phyloP scores from a whole-genome alignment of 371 early-diverging fungal species.

The Mucor plumbeus region DNA sequence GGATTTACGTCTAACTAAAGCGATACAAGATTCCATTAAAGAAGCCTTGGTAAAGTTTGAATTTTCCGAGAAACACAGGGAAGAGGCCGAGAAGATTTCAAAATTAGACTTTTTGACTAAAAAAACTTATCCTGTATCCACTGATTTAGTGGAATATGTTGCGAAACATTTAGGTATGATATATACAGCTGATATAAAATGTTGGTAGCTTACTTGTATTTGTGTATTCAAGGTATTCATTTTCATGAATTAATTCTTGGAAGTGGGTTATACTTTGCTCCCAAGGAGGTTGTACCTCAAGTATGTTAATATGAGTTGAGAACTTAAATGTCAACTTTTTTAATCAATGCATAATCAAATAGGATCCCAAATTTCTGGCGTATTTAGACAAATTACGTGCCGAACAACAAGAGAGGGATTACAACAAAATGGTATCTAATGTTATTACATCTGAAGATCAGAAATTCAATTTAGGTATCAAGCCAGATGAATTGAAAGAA shows the following conservation, averaged over 20 bases:
- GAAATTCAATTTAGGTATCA: conserved; percentile 34
- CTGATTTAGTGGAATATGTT: conserved; percentile 29
- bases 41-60: conserved; percentile 16
- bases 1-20: conserved; percentile 35
- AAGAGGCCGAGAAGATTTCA: conserved; percentile 33
- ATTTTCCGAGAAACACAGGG: conserved; percentile 15
- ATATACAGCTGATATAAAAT: not conserved
- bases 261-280: conserved; percentile 35
- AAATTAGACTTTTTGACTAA: conserved; percentile 16
- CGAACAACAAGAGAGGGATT: conserved; percentile 41
- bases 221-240: conserved; percentile 15
- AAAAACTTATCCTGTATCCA: conserved; percentile 27
- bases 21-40: conserved; percentile 28
- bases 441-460: conserved; percentile 42
- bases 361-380: conserved; percentile 44
- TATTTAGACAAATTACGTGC: conserved; percentile 36
- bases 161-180: conserved; percentile 9
- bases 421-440: conserved; percentile 38
- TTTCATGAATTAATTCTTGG: conserved; percentile 46
- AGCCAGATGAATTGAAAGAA: conserved; percentile 54
- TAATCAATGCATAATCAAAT: not conserved
- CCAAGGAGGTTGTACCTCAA: conserved; percentile 32
- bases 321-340: not conserved
- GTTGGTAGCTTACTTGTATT: not conserved
- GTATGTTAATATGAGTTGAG: conserved; percentile 6